phyloP scores from a whole-genome alignment of 768 basidiomycete species.

The button mushroom (Agaricus bisporus) region DNA sequence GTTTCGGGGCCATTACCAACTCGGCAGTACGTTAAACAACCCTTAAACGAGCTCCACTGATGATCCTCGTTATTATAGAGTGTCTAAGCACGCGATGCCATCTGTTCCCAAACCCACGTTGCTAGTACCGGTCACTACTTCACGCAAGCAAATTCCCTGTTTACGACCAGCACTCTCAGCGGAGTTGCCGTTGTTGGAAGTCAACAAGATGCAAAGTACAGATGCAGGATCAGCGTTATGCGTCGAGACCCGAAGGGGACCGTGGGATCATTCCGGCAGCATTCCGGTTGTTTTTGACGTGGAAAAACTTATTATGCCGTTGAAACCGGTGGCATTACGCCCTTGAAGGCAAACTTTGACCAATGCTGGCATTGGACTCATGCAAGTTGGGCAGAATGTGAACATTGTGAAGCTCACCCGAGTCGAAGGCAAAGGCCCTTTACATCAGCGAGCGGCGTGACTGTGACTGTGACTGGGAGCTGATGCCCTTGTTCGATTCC shows the following conservation, averaged over 20 bases:
- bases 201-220: constrained; percentile 2
- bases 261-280: constrained; percentile 53
- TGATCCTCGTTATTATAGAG: constrained; percentile 20
- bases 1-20: constrained; percentile 55
- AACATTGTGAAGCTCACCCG: too few species aligned
- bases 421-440: not conserved
- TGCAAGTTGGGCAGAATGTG: not conserved
- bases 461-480: constrained; percentile 4
- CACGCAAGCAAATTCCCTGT: not conserved
- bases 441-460: constrained; percentile 1
- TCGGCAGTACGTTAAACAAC: constrained; percentile 31
- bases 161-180: constrained; percentile 2
- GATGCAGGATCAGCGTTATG: constrained; percentile 12
- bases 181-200: not conserved
- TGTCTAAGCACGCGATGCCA: constrained; percentile 62
- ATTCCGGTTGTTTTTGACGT: constrained; percentile 39
- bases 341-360: not conserved
- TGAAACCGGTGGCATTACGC: constrained; percentile 37
- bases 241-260: constrained; percentile 28
- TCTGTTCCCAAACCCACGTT: constrained; percentile 52
- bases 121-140: constrained; percentile 15
- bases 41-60: constrained; percentile 8
- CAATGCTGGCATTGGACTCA: not conserved
- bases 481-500: not conserved
- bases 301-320: constrained; percentile 37